Conservation (phyloP, 139 green algal genomes). For the Nannochloris sp. region DNA sequence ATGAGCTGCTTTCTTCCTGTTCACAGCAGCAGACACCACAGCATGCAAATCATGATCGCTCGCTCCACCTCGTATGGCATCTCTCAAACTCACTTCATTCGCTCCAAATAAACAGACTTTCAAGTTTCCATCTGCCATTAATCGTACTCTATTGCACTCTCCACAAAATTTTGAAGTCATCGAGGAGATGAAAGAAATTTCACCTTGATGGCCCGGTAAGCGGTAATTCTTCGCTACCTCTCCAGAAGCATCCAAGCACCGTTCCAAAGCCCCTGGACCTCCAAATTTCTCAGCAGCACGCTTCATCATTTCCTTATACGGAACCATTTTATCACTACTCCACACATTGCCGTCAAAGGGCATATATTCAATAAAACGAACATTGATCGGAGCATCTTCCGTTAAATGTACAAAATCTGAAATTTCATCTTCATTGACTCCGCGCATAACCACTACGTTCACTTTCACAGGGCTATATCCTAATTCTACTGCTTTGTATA, state of each 20-base stretch:
- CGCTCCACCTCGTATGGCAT: constrained; percentile 84
- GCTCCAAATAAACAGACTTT: constrained; percentile 97
- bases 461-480: constrained; percentile 86
- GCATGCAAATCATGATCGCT: constrained; percentile 67
- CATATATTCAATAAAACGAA: constrained; percentile 99
- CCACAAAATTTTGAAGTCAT: constrained; percentile 96
- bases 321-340: constrained; percentile 76
- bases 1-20: constrained; percentile 84
- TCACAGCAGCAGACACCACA: constrained; percentile 81
- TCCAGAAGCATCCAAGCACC: constrained; percentile 46
- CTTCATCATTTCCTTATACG: constrained; percentile 70
- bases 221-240: constrained; percentile 96
- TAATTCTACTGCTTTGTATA: constrained; percentile 64
- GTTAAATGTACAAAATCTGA: constrained; percentile 91
- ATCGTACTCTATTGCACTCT: constrained; percentile 83
- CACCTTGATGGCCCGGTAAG: constrained; percentile 61
- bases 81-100: constrained; percentile 83
- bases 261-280: constrained; percentile 21
- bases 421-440: constrained; percentile 96
- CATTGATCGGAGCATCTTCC: constrained; percentile 75
- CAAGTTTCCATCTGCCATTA: constrained; percentile 94
- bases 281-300: constrained; percentile 4
- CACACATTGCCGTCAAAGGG: constrained; percentile 99
- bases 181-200: constrained; percentile 90
- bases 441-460: constrained; percentile 96